Base-by-base conservation (phyloP, 176 grass and related monocot genomes). In the Pharus latifolius region DNA sequence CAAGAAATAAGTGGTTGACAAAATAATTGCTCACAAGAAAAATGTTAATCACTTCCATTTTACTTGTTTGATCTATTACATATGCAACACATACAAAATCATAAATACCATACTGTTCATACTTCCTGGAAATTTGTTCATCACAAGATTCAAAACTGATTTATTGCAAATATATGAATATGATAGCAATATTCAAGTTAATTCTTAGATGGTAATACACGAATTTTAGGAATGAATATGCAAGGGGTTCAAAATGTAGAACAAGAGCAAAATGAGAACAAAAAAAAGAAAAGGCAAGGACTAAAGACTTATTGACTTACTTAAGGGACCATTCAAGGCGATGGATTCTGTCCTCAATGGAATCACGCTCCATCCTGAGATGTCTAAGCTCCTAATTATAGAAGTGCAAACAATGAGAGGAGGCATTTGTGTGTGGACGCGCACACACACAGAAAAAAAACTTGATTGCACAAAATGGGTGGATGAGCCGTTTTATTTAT, bases 291-390 rank as follows among this genome's bases (percentile, higher is more conserved):
- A 35, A 29, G n/a, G 32, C 4, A 60, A 38, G 35, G 35, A 38
- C 10, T 30, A 18, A 35, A 51, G 11, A 10, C 5, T 74, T 81
- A 27, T 80, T 65, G 23, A 81, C 88, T 85, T 88, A 98, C 95
- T 85, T 78, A 50, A 93, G 84, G 35, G 90, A 93, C 90, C 95
- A 98, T 69, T 91, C 91, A 56, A 98, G 81, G 80, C 69, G 81
- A 88, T 98, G 87, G 71, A 98, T 88, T 80, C 28, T 91, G 73
- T 98, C 95, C 57, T 98, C 95, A 79, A 94, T 62, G 72, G 86
- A 78, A 81, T 98, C 90, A 35, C 84, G 87, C 25, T 98, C 84
- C 67, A 80, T 88, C 59, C 95, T 94, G 66, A 88, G 83, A 56
- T 79, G 84, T 55, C 84, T 86, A 76, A 98, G 86, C 64, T 88